Base-by-base conservation (phyloP, 169 alveolate species). In the Babesia bigemina region DNA sequence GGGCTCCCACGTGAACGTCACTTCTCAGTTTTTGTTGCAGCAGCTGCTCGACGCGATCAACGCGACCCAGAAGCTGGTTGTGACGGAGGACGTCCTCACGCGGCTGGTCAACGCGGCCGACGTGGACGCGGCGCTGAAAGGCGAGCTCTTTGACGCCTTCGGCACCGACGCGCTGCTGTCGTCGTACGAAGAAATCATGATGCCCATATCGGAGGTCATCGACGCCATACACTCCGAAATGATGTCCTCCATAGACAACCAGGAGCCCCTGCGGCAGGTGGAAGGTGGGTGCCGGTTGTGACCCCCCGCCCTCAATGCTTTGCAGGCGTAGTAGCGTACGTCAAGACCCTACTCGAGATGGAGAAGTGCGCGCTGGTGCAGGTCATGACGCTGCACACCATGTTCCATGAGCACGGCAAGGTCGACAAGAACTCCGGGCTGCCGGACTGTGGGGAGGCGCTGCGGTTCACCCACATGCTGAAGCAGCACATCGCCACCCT, bases 391-490 rank as follows among this genome's bases (percentile, higher is more conserved):
- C 63, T 83, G 48, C 21, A 52, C 48, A 66, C 33, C n/a, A 22
- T 83, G 10, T 49, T 19, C 50, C 36, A 44, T 14, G 21, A 28
- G 7, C 6, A 67, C 45, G 52, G 39, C 12, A 0, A 28, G 24
- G 39, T 45, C 24, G 26, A 28, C 26, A 52, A 28, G 4, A 16
- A 47, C 48, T 50, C 48, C 8, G 50, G 72, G 10, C 74, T 83
- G 12, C 90, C 90, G 39, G 63, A 73, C 76, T 83, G 82, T 26
- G 74, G 70, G 8, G 90, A 83, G 76, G 89, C 83, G 21, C 58
- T 86, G n/a, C 56, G 92, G 62, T 90, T 76, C 57, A 88, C 91
- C 12, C 87, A 86, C 63, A 78, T 90, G 28, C 66, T 90, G 52
- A 90, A 83, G 74, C 92, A 90, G 70, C 89, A 90, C 26, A 65